Base-by-base conservation (phyloP, 371 early-diverging fungal species). In the Pancytospora epiphaga region DNA sequence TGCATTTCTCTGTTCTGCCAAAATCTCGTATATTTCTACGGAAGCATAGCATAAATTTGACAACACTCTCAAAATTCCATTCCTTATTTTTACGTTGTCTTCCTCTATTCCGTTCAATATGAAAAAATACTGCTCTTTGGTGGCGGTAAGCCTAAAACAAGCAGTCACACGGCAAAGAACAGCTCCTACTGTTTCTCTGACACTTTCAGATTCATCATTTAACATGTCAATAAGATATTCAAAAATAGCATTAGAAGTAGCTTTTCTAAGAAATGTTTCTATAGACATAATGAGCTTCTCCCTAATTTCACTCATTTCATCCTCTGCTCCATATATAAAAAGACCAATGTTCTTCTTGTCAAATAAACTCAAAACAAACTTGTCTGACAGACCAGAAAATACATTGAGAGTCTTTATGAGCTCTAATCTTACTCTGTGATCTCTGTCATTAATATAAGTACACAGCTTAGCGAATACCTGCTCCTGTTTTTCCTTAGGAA, bases 281-380 rank as follows among this genome's bases (percentile, higher is more conserved):
- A 75, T 30, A 38, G 76, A 50, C 22, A 51, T 37, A 12, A 72
- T 60, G 1, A 70, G 62, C 19, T 61, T 61, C 50, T 57, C 60
- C 50, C 71, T 67, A 2, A 76, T 69, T 0, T 37, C 39, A 37
- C n/a, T 1, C 19, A 37, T 56, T 37, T 76, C 76, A 49, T 76
- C 76, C 60, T 76, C 76, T 34, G 68, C 36, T 19, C 71, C 76
- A 50, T 76, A 76, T 15, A 76, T 52, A 39, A 72, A 56, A 9
- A 54, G 33, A 2, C 76, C 76, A 38, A 49, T 33, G 4, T 60
- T 56, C 51, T 64, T 54, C 51, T 60, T 61, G 47, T 69, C 64
- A 38, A 70, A 54, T 3, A 75, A n/a, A 4, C 32, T 29, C 1
- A 29, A 9, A n/a, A 50, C 36, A 18, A 19, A n/a, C 32, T 37